These are phyloP conservation scores for Vigna reflexopilosa DNA, from an alignment of 306 rosid species.

Conservation along the genomic window DNA sequence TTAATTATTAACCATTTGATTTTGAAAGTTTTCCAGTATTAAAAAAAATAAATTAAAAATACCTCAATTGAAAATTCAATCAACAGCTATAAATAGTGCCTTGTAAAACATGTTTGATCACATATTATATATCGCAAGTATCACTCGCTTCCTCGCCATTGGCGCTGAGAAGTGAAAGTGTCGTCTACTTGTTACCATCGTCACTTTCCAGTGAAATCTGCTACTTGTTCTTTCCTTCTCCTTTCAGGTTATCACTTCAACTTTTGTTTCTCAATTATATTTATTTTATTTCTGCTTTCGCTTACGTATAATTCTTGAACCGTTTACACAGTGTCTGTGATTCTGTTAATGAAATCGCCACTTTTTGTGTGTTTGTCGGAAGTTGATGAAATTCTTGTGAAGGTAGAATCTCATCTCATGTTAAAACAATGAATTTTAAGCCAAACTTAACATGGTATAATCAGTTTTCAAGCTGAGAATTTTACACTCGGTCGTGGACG, in stretches of 20 bases:
- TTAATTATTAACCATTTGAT: no score
- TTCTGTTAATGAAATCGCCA: neutral
- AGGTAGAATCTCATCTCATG: no score
- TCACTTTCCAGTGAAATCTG: neutral
- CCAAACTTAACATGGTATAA: no score
- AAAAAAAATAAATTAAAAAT: no score
- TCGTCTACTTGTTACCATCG: neutral
- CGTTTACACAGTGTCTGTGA: neutral
- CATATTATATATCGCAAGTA: neutral
- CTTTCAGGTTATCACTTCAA: neutral
- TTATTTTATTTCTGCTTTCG: neutral
- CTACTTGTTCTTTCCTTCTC: neutral
- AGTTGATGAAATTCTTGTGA: no score
- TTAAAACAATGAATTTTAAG: no score
- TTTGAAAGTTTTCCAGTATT: no score
- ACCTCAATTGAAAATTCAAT: no score
- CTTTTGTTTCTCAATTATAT: neutral
- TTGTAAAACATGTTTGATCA: neutral
- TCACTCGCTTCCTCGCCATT: neutral
- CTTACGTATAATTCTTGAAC: neutral
- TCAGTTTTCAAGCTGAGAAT: no score
- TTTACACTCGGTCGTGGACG: no score
- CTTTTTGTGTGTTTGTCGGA: neutral
- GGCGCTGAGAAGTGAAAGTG: neutral
- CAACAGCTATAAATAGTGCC: no score